Conservation (phyloP, 192 early-diverging fungal species). For the Backusella tuberculispora region DNA sequence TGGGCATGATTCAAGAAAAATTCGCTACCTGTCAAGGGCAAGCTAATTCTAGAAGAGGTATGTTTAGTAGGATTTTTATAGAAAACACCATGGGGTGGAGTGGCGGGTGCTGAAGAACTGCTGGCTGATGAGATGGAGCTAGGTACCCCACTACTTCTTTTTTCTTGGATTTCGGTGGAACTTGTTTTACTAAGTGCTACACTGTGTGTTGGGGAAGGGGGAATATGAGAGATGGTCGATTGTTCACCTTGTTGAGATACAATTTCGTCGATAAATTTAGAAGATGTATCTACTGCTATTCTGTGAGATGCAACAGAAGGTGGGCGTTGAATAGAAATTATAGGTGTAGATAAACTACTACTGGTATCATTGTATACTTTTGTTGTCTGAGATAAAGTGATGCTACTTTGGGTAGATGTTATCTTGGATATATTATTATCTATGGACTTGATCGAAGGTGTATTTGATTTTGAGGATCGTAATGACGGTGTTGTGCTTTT, state of each 20-base stretch:
- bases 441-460: neutral
- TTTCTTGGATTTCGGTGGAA: neutral
- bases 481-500: neutral
- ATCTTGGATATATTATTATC: neutral
- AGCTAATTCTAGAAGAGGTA: constrained; percentile 7
- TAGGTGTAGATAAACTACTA: neutral
- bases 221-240: neutral
- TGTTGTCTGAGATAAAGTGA: neutral
- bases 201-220: neutral
- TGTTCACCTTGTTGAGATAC: neutral
- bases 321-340: neutral
- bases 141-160: neutral
- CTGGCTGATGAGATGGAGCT: neutral
- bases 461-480: neutral
- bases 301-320: neutral
- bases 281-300: neutral
- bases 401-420: neutral
- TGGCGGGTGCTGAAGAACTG: neutral
- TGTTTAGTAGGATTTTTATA: neutral
- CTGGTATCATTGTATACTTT: neutral
- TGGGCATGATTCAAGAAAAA: constrained; percentile 51
- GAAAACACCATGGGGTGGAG: neutral
- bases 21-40: constrained; percentile 1
- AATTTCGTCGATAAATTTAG: neutral
- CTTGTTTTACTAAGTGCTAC: neutral